Evolutionary conservation across 2,329 filamentous ascomycete species (phyloP).

Genomic region (Phialemoniopsis sp.): DNA sequence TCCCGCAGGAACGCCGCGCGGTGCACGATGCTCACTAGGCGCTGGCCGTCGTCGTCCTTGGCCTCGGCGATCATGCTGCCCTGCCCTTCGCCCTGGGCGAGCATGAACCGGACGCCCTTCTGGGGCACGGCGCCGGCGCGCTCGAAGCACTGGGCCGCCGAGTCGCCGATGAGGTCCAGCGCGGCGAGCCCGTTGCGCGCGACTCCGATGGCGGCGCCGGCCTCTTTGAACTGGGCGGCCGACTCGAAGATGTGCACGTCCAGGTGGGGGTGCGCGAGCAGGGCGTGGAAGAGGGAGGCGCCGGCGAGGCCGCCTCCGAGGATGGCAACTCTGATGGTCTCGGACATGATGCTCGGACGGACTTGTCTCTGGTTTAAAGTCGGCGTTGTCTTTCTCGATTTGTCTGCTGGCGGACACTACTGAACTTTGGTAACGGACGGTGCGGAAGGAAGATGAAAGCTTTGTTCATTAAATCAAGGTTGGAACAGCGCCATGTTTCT

Average conservation of each 20-base stretch:
- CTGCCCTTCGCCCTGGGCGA: slow-evolving; percentile 32
- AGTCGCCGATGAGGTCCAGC: slow-evolving; percentile 38
- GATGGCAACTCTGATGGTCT: slow-evolving; percentile 11
- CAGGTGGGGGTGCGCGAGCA: neutral
- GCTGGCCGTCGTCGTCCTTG: slow-evolving; percentile 21
- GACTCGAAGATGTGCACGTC: slow-evolving; percentile 40
- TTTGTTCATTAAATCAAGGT: no score
- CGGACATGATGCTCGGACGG: slow-evolving; percentile 7
- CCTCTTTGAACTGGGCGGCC: slow-evolving; percentile 37
- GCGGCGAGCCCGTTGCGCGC: slow-evolving; percentile 50
- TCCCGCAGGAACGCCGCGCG: slow-evolving; percentile 44
- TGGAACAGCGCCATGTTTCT: no score
- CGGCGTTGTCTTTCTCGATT: no score
- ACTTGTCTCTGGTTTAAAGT: no score
- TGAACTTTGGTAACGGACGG: no score
- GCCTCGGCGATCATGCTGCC: slow-evolving; percentile 37
- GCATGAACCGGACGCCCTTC: slow-evolving; percentile 15
- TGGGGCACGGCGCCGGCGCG: slow-evolving; percentile 1
- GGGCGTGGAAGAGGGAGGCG: slow-evolving; percentile 6
- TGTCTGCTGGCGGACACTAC: no score
- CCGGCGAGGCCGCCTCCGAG: slow-evolving; percentile 13
- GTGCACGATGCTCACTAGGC: slow-evolving; percentile 35
- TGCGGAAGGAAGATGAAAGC: no score
- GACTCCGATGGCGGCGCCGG: slow-evolving; percentile 43
- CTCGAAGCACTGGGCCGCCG: slow-evolving; percentile 2